phyloP scores from a whole-genome alignment of 2,329 filamentous ascomycete species.

The Chalaropsis thielavioides region DNA sequence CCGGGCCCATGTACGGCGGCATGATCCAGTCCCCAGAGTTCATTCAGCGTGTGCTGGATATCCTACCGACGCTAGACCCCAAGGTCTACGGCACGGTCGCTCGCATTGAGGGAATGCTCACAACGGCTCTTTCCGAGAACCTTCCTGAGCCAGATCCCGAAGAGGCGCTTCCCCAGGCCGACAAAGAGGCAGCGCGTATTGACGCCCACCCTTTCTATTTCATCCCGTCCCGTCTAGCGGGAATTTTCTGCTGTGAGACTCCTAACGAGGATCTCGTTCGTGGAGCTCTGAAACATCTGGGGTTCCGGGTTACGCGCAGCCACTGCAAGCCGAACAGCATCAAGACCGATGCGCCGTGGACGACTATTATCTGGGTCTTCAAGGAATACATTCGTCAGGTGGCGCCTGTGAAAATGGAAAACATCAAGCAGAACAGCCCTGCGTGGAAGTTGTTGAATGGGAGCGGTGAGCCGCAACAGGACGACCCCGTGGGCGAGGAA shows the following conservation, averaged over 20 bases:
- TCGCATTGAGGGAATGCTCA: slow-evolving; percentile 82
- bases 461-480: slow-evolving; percentile 18
- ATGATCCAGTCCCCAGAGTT: slow-evolving; percentile 75
- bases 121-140: slow-evolving; percentile 68
- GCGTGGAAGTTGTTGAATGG: slow-evolving; percentile 52
- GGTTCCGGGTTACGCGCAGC: slow-evolving; percentile 70
- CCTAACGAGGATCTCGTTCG: slow-evolving; percentile 66
- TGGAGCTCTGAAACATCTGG: slow-evolving; percentile 66
- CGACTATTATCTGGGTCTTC: slow-evolving; percentile 82
- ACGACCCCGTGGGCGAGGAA: slow-evolving; percentile 18
- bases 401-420: slow-evolving; percentile 58
- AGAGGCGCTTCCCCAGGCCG: slow-evolving; percentile 25
- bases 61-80: slow-evolving; percentile 51
- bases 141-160: slow-evolving; percentile 27
- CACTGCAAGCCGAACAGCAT: slow-evolving; percentile 83
- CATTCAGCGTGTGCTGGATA: slow-evolving; percentile 60
- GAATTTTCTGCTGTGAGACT: slow-evolving; percentile 62
- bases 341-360: slow-evolving; percentile 88
- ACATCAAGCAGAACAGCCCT: slow-evolving; percentile 53
- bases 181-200: slow-evolving; percentile 43
- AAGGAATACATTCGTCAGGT: slow-evolving; percentile 78
- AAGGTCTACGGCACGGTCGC: slow-evolving; percentile 64
- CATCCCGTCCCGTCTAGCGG: slow-evolving; percentile 57
- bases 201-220: slow-evolving; percentile 81
- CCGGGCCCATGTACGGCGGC: slow-evolving; percentile 89